Evolutionary conservation across 2,329 filamentous ascomycete species (phyloP).

Genomic region (Apiospora koreana): DNA sequence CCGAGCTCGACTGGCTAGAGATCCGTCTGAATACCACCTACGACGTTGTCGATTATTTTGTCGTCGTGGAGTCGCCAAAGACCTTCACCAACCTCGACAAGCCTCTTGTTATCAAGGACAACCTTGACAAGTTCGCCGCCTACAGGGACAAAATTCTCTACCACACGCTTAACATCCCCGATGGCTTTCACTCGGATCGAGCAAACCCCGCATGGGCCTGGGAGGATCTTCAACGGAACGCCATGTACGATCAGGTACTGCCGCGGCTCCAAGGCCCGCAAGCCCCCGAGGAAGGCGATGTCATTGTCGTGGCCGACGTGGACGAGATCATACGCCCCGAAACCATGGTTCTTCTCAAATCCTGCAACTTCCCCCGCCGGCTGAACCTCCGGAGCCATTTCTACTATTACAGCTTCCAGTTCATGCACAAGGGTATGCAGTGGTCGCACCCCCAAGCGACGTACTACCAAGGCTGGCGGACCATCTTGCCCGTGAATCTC

Average conservation of each 20-base stretch:
- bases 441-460: constrained; percentile 65
- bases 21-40: constrained; percentile 61
- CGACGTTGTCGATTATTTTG: constrained; percentile 63
- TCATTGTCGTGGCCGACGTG: constrained; percentile 60
- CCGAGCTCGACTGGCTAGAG: constrained; percentile 66
- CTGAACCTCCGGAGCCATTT: constrained; percentile 53
- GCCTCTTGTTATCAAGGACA: constrained; percentile 52
- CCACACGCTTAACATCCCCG: constrained; percentile 50
- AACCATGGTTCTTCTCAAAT: constrained; percentile 48
- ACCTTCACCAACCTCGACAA: constrained; percentile 62
- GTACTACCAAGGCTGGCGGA: constrained; percentile 49
- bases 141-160: constrained; percentile 65
- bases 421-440: constrained; percentile 43
- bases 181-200: constrained; percentile 38
- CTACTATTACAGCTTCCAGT: constrained; percentile 62
- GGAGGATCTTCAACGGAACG: constrained; percentile 53
- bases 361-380: constrained; percentile 53
- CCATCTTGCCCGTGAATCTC: constrained; percentile 55
- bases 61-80: constrained; percentile 59
- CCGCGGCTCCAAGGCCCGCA: constrained; percentile 43
- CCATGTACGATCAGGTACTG: constrained; percentile 58
- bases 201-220: constrained; percentile 44
- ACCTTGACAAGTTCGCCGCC: constrained; percentile 50
- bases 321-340: constrained; percentile 60
- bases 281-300: constrained; percentile 50